phyloP scores from a whole-genome alignment of 1,284 basidiomycete species.

The Polyporus tsugae region DNA sequence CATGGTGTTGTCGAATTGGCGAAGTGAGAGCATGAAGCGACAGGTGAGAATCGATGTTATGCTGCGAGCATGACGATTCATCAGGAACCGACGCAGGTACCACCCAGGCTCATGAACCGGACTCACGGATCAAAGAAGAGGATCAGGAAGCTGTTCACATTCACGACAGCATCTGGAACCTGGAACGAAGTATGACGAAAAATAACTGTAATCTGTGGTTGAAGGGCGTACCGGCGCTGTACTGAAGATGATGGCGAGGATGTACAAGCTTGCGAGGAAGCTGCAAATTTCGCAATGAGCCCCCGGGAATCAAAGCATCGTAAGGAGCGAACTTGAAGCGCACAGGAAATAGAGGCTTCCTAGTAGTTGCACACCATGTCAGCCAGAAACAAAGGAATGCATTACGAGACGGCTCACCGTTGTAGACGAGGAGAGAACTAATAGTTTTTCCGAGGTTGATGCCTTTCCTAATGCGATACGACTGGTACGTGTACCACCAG shows the following conservation, averaged over 20 bases:
- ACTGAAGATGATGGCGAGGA: not conserved
- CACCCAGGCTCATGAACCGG: too few species aligned
- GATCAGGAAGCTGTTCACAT: not conserved
- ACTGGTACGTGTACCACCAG: not conserved
- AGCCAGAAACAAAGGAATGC: too few species aligned
- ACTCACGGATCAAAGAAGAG: not conserved
- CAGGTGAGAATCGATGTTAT: not conserved
- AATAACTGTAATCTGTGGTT: not conserved
- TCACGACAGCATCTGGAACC: not conserved
- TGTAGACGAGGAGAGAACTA: not conserved
- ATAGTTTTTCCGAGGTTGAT: not conserved
- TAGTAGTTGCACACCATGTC: not conserved
- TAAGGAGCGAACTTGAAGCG: not conserved
- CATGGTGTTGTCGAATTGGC: not conserved
- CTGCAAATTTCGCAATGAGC: not conserved
- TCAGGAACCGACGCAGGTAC: too few species aligned
- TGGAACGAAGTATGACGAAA: not conserved
- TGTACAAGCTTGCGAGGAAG: not conserved
- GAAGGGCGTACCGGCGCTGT: not conserved
- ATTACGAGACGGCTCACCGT: not conserved
- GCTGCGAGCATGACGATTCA: too few species aligned
- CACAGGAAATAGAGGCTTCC: conserved; percentile 1
- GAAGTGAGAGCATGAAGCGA: not conserved
- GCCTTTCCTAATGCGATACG: not conserved
- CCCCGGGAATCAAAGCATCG: not conserved